Evolutionary conservation across 2,329 filamentous ascomycete species (phyloP).

Genomic region (Aspergillus neoniger): DNA sequence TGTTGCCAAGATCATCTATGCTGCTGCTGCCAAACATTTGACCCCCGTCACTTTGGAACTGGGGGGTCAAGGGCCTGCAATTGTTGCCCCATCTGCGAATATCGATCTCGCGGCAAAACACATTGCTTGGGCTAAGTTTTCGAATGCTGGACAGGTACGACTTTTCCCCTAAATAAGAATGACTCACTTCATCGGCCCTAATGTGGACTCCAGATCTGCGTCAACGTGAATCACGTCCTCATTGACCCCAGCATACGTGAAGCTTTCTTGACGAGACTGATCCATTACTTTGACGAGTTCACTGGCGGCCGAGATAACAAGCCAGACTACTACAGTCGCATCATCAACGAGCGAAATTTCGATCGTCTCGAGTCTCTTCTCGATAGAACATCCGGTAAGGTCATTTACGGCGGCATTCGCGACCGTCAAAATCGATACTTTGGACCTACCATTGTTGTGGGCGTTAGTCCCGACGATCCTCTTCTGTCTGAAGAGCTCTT

Average conservation of each 20-base stretch:
- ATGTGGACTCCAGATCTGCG: conserved; percentile 28
- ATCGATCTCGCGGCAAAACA: conserved; percentile 48
- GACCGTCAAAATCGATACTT: conserved; percentile 35
- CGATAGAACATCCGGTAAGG: conserved; percentile 37
- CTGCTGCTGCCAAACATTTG: conserved; percentile 49
- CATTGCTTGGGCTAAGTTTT: conserved; percentile 47
- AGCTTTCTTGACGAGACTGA: conserved; percentile 39
- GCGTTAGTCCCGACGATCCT: conserved; percentile 39
- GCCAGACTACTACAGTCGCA: conserved; percentile 32
- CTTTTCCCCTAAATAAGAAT: background rate
- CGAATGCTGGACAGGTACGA: conserved; percentile 45
- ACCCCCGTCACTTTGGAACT: conserved; percentile 50
- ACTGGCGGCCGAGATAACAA: conserved; percentile 20
- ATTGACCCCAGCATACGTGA: conserved; percentile 45
- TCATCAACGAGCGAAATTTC: conserved; percentile 49
- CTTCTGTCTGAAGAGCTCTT: conserved; percentile 52
- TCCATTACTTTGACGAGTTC: conserved; percentile 38
- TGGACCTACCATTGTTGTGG: conserved; percentile 43
- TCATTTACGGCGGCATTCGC: conserved; percentile 39
- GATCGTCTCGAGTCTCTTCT: conserved; percentile 44
- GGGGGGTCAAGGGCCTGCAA: conserved; percentile 49
- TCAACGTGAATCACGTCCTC: conserved; percentile 49
- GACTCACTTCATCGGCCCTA: background rate
- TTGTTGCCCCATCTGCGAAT: conserved; percentile 46
- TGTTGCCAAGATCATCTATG: conserved; percentile 42